phyloP scores from a whole-genome alignment of 2,329 filamentous ascomycete species.

The Colletotrichum filicis region DNA sequence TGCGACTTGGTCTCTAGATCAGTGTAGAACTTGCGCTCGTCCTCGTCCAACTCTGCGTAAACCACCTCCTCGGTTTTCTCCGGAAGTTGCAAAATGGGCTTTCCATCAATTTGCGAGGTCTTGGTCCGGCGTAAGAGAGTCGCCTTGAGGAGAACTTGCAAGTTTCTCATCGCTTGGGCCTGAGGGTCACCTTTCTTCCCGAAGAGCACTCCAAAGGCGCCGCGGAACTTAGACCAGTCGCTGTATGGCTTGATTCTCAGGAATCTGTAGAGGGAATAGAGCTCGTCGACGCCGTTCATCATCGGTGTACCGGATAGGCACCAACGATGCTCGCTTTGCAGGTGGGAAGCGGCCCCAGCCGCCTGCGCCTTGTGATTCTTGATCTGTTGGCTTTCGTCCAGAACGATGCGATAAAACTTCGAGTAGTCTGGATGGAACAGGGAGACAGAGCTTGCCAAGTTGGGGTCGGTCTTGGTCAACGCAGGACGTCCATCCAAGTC shows the following conservation, averaged over 20 bases:
- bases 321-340: slow-evolving; percentile 73
- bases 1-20: slow-evolving; percentile 74
- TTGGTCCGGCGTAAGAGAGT: slow-evolving; percentile 88
- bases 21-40: slow-evolving; percentile 73
- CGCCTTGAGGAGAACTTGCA: slow-evolving; percentile 82
- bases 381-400: slow-evolving; percentile 85
- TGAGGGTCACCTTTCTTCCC: slow-evolving; percentile 59
- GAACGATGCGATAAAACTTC: slow-evolving; percentile 75
- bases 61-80: slow-evolving; percentile 70
- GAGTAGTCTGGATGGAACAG: slow-evolving; percentile 69
- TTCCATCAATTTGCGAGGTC: slow-evolving; percentile 80
- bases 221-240: slow-evolving; percentile 69
- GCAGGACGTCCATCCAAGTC: slow-evolving; percentile 54
- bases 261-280: slow-evolving; percentile 83
- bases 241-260: slow-evolving; percentile 81
- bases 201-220: slow-evolving; percentile 55
- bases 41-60: slow-evolving; percentile 73
- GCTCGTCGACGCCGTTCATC: slow-evolving; percentile 86
- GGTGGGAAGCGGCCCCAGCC: slow-evolving; percentile 52
- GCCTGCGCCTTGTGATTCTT: slow-evolving; percentile 77
- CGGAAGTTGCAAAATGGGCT: slow-evolving; percentile 78
- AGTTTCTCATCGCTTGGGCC: slow-evolving; percentile 72
- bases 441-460: slow-evolving; percentile 56
- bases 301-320: slow-evolving; percentile 86
- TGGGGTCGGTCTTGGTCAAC: slow-evolving; percentile 49